Evolutionary conservation across 2,329 filamentous ascomycete genomes (phyloP).

Genomic region (Stachybotrys chartarum): DNA sequence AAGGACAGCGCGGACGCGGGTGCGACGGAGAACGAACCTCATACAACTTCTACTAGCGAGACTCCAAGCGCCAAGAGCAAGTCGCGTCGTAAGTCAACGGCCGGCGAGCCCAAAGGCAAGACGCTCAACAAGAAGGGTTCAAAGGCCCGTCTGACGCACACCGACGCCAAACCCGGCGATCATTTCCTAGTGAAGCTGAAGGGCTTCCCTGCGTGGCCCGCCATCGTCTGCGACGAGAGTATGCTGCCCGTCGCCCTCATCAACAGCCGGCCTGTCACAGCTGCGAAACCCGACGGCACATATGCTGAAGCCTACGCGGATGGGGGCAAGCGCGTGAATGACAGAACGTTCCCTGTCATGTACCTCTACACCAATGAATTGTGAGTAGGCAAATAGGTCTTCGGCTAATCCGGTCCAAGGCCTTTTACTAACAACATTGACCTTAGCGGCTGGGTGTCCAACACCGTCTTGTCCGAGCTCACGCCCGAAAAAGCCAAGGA

Average conservation of each 20-base stretch:
- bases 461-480: constrained; percentile 73
- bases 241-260: constrained; percentile 81
- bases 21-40: no score
- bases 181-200: constrained; percentile 91
- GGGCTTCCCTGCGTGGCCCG: constrained; percentile 90
- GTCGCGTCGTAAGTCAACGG: constrained; percentile 68
- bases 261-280: constrained; percentile 74
- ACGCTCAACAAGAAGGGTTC: constrained; percentile 84
- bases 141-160: constrained; percentile 60
- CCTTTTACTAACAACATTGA: constrained; percentile 1
- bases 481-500: constrained; percentile 65
- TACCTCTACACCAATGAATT: constrained; percentile 94
- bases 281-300: constrained; percentile 72
- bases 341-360: constrained; percentile 91
- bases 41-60: constrained; percentile 12
- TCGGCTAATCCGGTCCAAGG: constrained; percentile 2
- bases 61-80: constrained; percentile 27
- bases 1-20: constrained; percentile 10
- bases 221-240: constrained; percentile 86
- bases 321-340: constrained; percentile 75
- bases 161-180: constrained; percentile 83
- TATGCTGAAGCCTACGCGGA: constrained; percentile 84
- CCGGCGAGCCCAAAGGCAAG: constrained; percentile 63
- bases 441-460: constrained; percentile 80
- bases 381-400: constrained; percentile 49